Evolutionary conservation across 2,329 filamentous ascomycete genomes (phyloP).

Genomic region (Xylariaceae sp.): DNA sequence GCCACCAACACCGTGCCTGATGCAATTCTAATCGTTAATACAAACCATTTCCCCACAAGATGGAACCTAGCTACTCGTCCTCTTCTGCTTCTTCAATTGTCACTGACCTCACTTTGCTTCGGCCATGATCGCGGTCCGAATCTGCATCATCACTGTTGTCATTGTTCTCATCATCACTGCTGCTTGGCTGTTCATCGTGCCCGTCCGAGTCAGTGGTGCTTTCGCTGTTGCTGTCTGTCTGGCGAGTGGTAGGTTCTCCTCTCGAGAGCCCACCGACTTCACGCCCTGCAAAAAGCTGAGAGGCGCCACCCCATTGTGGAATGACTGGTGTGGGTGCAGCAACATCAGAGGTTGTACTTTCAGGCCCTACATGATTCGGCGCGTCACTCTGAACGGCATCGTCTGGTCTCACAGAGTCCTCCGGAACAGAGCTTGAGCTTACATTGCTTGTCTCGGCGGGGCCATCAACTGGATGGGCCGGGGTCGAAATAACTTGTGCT

Average conservation of each 20-base stretch:
- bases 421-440: constrained; percentile 7
- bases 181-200: constrained; percentile 9
- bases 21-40: constrained; percentile 25
- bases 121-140: neutral
- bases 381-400: constrained; percentile 2
- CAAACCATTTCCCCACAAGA: constrained; percentile 20
- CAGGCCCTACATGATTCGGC: constrained; percentile 9
- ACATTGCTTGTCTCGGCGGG: constrained; percentile 7
- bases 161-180: constrained; percentile 17
- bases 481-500: constrained; percentile 12
- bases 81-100: constrained; percentile 26
- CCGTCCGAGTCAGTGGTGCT: neutral
- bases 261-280: constrained; percentile 13
- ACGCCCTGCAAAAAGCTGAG: constrained; percentile 43
- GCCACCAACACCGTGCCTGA: constrained; percentile 31
- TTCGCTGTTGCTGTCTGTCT: constrained; percentile 7
- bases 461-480: constrained; percentile 14
- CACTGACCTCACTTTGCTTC: constrained; percentile 27
- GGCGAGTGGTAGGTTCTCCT: constrained; percentile 2
- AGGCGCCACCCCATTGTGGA: constrained; percentile 49
- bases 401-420: constrained; percentile 1
- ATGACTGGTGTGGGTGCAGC: constrained; percentile 46
- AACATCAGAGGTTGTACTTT: constrained; percentile 32
- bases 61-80: constrained; percentile 13
- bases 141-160: constrained; percentile 2